These are phyloP conservation scores for Candida ficus DNA, from an alignment of 805 yeast species.

Conservation along the genomic window DNA sequence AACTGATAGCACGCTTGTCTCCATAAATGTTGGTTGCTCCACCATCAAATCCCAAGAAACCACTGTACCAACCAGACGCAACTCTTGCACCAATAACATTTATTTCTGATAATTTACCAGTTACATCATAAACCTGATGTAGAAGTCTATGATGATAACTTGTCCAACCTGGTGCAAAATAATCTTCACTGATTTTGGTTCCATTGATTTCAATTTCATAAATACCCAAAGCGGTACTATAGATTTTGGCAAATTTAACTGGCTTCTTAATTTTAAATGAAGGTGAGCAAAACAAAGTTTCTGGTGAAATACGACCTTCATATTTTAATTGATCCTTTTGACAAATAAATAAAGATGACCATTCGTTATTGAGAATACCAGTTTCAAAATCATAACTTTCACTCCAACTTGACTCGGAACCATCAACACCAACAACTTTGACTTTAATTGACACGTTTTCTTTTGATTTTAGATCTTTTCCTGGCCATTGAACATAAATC, in stretches of 20 bases:
- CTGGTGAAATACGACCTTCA: constrained; percentile 11
- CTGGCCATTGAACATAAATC: constrained; percentile 11
- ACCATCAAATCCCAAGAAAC: constrained; percentile 15
- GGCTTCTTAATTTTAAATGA: constrained; percentile 2
- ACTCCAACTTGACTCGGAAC: constrained; percentile 12
- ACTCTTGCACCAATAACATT: constrained; percentile 17
- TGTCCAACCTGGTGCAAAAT: constrained; percentile 17
- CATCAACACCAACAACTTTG: constrained; percentile 12
- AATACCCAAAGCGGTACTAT: constrained; percentile 14
- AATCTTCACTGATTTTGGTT: constrained; percentile 6
- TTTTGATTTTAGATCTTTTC: constrained; percentile 8
- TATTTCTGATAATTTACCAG: neutral
- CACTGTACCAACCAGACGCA: constrained; percentile 17
- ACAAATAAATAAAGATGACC: constrained; percentile 11
- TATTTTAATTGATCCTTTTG: constrained; percentile 6
- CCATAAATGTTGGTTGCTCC: constrained; percentile 15
- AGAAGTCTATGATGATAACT: constrained; percentile 15
- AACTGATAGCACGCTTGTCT: constrained; percentile 9
- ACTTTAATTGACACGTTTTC: constrained; percentile 5
- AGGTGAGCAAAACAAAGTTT: constrained; percentile 13
- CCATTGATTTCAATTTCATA: constrained; percentile 17
- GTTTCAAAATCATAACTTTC: neutral
- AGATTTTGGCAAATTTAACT: constrained; percentile 10
- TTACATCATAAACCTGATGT: constrained; percentile 15
- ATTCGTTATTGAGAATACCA: constrained; percentile 12